Conservation (phyloP, 306 rosid species). For the Dryas alaskensis region DNA sequence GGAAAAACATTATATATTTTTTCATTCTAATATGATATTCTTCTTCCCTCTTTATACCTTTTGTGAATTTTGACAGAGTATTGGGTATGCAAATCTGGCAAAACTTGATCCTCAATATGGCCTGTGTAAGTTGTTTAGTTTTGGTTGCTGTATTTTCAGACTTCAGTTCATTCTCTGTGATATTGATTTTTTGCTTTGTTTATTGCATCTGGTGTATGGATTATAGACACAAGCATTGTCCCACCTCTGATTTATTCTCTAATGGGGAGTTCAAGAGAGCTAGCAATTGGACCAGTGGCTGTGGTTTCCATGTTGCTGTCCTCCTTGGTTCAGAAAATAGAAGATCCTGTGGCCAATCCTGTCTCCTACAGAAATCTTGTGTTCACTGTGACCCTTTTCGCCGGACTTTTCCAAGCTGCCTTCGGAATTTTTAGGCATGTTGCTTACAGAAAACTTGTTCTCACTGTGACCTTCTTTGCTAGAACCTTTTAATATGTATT, state of each 20-base stretch:
- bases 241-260: slow-evolving; percentile 88
- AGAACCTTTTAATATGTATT: background rate
- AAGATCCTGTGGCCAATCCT: slow-evolving; percentile 67
- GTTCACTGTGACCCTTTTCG: slow-evolving; percentile 78
- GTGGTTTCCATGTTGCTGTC: slow-evolving; percentile 80
- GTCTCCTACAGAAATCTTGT: slow-evolving; percentile 56
- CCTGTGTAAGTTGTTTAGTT: slow-evolving; percentile 51
- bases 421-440: slow-evolving; percentile 71
- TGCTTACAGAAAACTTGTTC: slow-evolving; percentile 3
- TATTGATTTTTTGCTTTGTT: background rate
- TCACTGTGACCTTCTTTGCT: background rate
- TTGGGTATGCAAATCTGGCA: slow-evolving; percentile 86
- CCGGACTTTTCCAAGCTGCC: slow-evolving; percentile 79
- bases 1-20: background rate
- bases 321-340: slow-evolving; percentile 51
- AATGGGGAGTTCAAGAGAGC: slow-evolving; percentile 92
- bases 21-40: background rate
- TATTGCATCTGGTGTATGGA: background rate
- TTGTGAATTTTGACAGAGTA: slow-evolving; percentile 56
- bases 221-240: slow-evolving; percentile 76
- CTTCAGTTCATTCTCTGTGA: background rate
- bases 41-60: background rate
- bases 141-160: background rate
- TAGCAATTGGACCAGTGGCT: slow-evolving; percentile 96
- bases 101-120: slow-evolving; percentile 89